phyloP scores from a whole-genome alignment of 345 rosid genomes.

The Corymbia maculata region DNA sequence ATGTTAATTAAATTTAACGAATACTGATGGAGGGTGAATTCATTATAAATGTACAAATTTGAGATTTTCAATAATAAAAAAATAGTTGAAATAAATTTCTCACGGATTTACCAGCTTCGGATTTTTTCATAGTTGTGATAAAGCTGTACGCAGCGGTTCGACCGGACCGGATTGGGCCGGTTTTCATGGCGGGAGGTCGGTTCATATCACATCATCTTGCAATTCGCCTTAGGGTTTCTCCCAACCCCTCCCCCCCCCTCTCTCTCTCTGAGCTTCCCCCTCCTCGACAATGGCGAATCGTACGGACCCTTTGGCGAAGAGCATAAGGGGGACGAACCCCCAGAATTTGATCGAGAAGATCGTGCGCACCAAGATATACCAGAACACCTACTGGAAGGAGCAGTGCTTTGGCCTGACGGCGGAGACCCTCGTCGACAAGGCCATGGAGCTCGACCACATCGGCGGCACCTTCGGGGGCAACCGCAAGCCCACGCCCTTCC shows the following conservation, averaged over 20 bases:
- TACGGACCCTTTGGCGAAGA: constrained; percentile 84
- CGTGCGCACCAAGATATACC: constrained; percentile 65
- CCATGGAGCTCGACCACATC: constrained; percentile 85
- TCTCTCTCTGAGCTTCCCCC: neutral
- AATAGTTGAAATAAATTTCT: no score
- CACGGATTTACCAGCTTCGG: no score
- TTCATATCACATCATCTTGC: neutral
- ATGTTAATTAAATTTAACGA: no score
- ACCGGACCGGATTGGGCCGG: neutral
- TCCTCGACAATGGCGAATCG: constrained; percentile 55
- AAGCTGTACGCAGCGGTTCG: neutral
- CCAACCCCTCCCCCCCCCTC: neutral
- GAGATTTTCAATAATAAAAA: no score
- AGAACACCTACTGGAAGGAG: constrained; percentile 88
- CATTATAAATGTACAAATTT: no score
- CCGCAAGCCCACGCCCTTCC: constrained; percentile 78
- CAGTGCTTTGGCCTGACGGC: constrained; percentile 88
- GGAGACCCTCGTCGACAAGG: constrained; percentile 85
- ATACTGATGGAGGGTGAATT: no score
- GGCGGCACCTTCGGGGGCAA: constrained; percentile 89
- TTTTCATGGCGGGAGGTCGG: neutral
- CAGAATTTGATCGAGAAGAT: constrained; percentile 88
- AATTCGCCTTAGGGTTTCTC: neutral
- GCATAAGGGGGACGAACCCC: constrained; percentile 78
- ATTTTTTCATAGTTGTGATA: no score